Conservation (phyloP, 108 stramenopile genomes). For the Fragilaria crotonensis region DNA sequence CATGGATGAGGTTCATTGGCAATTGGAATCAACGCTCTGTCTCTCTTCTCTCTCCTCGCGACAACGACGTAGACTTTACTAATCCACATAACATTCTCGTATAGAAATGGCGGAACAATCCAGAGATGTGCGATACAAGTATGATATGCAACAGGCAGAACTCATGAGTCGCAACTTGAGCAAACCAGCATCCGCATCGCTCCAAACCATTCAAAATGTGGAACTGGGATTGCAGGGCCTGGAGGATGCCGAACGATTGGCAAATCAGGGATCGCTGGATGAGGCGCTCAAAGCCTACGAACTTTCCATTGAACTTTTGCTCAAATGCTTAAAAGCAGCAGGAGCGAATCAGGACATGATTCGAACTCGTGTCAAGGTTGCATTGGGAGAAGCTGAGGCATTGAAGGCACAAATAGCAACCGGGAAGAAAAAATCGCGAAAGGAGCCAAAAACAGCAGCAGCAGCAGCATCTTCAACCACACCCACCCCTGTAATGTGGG, state of each 20-base stretch:
- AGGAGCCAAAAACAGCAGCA: not conserved
- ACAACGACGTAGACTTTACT: no score
- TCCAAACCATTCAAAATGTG: not conserved
- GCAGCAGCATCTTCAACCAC: not conserved
- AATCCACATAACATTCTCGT: no score
- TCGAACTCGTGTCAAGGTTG: constrained; percentile 21
- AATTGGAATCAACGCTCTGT: no score
- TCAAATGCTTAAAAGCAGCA: constrained; percentile 16
- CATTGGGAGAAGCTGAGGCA: constrained; percentile 34
- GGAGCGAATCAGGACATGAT: constrained; percentile 16
- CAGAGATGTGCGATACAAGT: not conserved
- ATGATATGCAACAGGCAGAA: not conserved
- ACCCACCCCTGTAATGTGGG: not conserved
- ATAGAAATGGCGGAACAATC: not conserved
- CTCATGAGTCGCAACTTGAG: not conserved
- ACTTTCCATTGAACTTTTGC: constrained; percentile 28
- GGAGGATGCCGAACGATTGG: constrained; percentile 26
- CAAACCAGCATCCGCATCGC: not conserved
- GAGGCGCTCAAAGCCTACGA: constrained; percentile 31
- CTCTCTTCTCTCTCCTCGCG: no score
- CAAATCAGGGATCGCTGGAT: constrained; percentile 15
- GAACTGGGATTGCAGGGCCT: constrained; percentile 25
- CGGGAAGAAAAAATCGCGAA: not conserved
- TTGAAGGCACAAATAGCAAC: constrained; percentile 15
- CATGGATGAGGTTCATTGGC: no score